phyloP scores from a whole-genome alignment of 2,329 filamentous ascomycete genomes.

The Dothiorella sarmentorum region DNA sequence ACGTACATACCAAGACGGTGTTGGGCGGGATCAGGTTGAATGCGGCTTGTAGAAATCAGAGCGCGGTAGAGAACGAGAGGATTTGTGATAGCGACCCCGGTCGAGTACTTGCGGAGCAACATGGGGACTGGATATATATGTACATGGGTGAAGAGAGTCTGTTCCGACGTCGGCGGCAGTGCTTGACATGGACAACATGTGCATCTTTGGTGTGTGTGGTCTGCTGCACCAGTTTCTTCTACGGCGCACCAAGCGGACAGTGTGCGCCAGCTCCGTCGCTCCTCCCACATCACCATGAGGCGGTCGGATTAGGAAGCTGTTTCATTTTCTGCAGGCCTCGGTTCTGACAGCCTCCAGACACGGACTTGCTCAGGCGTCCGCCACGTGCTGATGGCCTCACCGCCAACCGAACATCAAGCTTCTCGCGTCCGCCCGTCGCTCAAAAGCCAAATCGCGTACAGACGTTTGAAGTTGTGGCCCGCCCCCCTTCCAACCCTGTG shows the following conservation, averaged over 20 bases:
- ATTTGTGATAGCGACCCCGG: slow-evolving; percentile 55
- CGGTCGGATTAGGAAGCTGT: neutral
- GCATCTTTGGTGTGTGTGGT: neutral
- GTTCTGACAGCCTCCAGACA: neutral
- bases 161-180: slow-evolving; percentile 16
- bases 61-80: slow-evolving; percentile 74
- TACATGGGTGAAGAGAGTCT: neutral
- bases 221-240: neutral
- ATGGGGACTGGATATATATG: neutral
- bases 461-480: slow-evolving; percentile 9
- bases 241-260: neutral
- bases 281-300: neutral
- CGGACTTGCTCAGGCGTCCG: slow-evolving; percentile 2
- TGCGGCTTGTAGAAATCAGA: slow-evolving; percentile 63
- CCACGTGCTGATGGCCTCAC: neutral
- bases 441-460: slow-evolving; percentile 5
- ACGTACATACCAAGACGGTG: slow-evolving; percentile 53
- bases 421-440: slow-evolving; percentile 10
- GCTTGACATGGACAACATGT: slow-evolving; percentile 3
- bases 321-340: neutral
- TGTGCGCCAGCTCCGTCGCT: neutral
- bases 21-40: slow-evolving; percentile 67
- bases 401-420: slow-evolving; percentile 4
- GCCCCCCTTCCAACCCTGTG: neutral
- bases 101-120: slow-evolving; percentile 21